Evolutionary conservation across 768 basidiomycete genomes (phyloP), one percentile per base, ranked within the genome.

Genomic region (Leucogyrophana mollusca): DNA sequence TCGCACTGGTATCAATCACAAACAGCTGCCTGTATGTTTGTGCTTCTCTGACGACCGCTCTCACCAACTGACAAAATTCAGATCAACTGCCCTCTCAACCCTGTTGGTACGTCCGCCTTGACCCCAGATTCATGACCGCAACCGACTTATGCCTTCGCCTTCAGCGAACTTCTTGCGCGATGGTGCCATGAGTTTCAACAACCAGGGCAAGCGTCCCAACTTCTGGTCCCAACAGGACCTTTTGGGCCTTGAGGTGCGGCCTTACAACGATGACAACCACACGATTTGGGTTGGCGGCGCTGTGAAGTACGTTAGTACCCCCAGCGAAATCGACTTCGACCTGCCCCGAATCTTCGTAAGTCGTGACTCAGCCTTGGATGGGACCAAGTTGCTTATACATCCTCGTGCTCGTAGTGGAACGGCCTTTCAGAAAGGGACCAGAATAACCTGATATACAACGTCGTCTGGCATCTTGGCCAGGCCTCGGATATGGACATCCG

Each of bases 251-350:
- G 57, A 54, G 24, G 53, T 56, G 17, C 62, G 64, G 5, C 59
- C 65, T 9, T 72, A 67, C 51, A 59, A 66, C 27, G 65, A 70
- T 23, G 71, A 72, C 13, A 70, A 67, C 23, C 70, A 73, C 45
- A 71, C 69, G 37, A 58, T 62, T 36, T 72, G 72, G 72, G 58
- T 57, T 5, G 71, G 72, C 14, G 72, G 71, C 35, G 72, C 70
- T 4, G 62, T 73, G 36, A 66, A 60, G 27, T 65, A 62, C 22
- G 52, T 73, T 27, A 63, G 67, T 32, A 53, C 56, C 10, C 64
- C 68, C 23, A 66, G 52, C 7, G 69, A 72, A 43, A 53, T 66
- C 34, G 71, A 73, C 47, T 73, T 71, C 46, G 70, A 67, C 14
- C 66, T 65, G 51, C 67, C 72, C 14, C 60, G 66, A 35, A 54